Base-by-base conservation (phyloP, 495 filamentous ascomycete species). In the Collariella sp. region DNA sequence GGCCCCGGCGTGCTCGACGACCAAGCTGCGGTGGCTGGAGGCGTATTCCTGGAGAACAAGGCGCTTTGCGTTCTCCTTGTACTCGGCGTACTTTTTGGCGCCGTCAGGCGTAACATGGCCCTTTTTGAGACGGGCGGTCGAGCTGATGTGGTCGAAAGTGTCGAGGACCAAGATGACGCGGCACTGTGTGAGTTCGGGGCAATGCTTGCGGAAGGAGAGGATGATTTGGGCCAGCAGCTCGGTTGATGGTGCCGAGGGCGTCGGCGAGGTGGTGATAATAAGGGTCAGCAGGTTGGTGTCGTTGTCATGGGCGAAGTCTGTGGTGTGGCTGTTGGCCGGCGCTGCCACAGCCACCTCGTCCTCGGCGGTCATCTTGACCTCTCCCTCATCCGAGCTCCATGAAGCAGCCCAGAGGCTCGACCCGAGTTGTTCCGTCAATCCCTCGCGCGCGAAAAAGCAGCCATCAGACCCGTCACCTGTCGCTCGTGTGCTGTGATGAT, bases 211-310 rank as follows among this genome's bases (percentile, higher is more conserved):
- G 59, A 75, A 76, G 11, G 71, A 70, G 12, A 43, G 51, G 12
- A 74, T 20, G 9, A 76, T 68, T 18, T 67, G 47, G 1, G 63
- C 61, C 31, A 76, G 54, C 1, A 76, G 67, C 16, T 75, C 71
- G 2, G 72, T 69, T 9, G 70, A 74, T 2, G 73, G 73, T 0
- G 71, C 73, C 24, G 73, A 76, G 9, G 73, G 73, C 0, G 73
- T 75, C 18, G 73, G 73, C 24, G 73, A 76, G 5, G 70, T 76
- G 46, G 73, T 75, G 62, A 76, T 70, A 35, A 76, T 66, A 23
- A 76, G 60, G 7, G 73, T 76, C 41, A 76, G 46, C 29, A 70
- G 50, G 34, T 60, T 59, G 46, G 38, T 20, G 29, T 18, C 29
- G 5, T 22, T 6, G 29, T 29, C 15, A 31, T 31, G 26, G 26